Evolutionary conservation across 2,329 filamentous ascomycete genomes (phyloP).

Genomic region (Aureobasidium musti): DNA sequence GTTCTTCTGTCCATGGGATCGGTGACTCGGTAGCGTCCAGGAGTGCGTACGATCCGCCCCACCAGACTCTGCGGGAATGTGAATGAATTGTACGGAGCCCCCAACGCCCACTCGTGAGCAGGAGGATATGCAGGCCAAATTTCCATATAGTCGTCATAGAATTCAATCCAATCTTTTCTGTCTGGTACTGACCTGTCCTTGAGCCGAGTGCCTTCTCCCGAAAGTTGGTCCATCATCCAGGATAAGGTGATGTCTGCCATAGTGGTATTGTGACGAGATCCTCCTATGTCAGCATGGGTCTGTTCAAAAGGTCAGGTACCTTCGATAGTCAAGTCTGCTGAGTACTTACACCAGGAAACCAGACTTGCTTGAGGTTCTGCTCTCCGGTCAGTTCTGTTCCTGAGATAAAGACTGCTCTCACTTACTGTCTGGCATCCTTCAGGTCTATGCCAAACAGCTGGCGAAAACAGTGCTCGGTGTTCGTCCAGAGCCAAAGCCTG

Average conservation of each 20-base stretch:
- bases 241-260: constrained; percentile 45
- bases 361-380: constrained; percentile 52
- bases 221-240: constrained; percentile 48
- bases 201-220: constrained; percentile 35
- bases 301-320: too few species aligned
- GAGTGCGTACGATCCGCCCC: constrained; percentile 37
- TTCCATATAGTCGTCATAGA: constrained; percentile 41
- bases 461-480: constrained; percentile 52
- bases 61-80: constrained; percentile 41
- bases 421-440: too few species aligned
- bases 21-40: constrained; percentile 39
- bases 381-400: too few species aligned
- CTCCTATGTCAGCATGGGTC: too few species aligned
- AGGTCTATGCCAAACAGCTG: constrained; percentile 59
- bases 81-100: constrained; percentile 41
- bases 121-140: too few species aligned
- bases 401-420: too few species aligned
- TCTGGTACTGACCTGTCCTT: constrained; percentile 7
- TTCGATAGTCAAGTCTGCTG: too few species aligned
- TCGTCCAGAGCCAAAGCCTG: constrained; percentile 60
- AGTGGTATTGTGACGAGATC: constrained; percentile 48
- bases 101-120: constrained; percentile 43
- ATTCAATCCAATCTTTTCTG: constrained; percentile 40
- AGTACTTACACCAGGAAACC: constrained; percentile 61
- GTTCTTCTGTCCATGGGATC: constrained; percentile 37